Base-by-base conservation (phyloP, 768 basidiomycete species). In the Dacryopinax spathularia region DNA sequence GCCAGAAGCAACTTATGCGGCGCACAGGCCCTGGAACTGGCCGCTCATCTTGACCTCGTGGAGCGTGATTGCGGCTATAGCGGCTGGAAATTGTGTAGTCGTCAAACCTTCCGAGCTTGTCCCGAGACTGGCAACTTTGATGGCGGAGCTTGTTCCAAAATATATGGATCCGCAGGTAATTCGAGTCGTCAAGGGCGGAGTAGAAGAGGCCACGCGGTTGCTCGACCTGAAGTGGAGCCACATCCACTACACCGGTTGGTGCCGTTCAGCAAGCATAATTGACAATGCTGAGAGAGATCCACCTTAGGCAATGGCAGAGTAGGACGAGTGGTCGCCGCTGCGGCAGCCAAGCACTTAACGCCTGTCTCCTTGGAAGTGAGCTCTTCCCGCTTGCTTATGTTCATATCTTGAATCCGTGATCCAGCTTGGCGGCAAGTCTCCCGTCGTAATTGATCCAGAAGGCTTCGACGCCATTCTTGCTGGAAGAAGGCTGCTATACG, bases 321-420 rank as follows among this genome's bases (percentile, higher is more conserved):
- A 18, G 83, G 74, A 0, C 74, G 80, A 18, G 76, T 83, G 62
- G 74, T 84, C 34, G 73, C 81, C 0, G 70, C 75, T 0, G 83
- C 82, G 0, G 83, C 83, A 0, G 80, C 80, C 1, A 79, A 79
- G 66, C 75, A 81, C 65, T 72, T 83, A 5, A 84, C 82, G 0
- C 82, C 83, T 1, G 60, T 80, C 12, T 82, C 83, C 0, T 76
- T 84, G 25, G 83, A 84, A 64, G 75, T 84, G 1, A 81, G 82
- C n/a, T n/a, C 6, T 15, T n/a, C 29, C 16, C 4, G 6, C 59
- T 7, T 18, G n/a, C 16, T 27, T 18, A 16, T 6, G 43, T 20
- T 44, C n/a, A 62, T 20, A 56, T 10, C 9, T 9, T 33, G 34
- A 31, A 9, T 27, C 13, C 12, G 12, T 34, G 15, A 9, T 15